These are phyloP conservation scores for Dalbergia cochinchinensis DNA, from an alignment of 306 rosid genomes.

Conservation along the genomic window DNA sequence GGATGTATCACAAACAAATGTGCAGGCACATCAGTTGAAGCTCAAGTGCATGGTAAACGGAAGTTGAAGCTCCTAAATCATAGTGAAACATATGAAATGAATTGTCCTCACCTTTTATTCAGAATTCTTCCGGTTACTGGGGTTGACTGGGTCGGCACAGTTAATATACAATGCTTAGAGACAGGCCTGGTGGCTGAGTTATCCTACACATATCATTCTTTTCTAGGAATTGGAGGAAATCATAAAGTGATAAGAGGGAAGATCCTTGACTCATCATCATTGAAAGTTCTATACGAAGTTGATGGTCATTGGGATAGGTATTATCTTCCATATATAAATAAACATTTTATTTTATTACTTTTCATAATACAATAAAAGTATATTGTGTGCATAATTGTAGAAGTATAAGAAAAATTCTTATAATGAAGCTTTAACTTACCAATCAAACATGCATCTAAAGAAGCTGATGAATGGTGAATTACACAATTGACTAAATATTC, in stretches of 20 bases:
- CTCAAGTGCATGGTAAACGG: conserved; percentile 73
- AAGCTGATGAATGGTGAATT: neutral
- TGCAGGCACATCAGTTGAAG: conserved; percentile 84
- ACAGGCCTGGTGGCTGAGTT: conserved; percentile 79
- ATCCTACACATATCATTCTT: conserved; percentile 56
- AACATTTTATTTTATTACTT: conserved; percentile 1
- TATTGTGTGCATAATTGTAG: neutral
- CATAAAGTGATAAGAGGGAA: conserved; percentile 78
- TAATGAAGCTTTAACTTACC: neutral
- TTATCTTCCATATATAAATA: conserved; percentile 37
- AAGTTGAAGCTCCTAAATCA: conserved; percentile 74
- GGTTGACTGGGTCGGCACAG: conserved; percentile 77
- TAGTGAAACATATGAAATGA: conserved; percentile 88
- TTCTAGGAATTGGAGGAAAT: conserved; percentile 71
- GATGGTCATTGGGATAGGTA: conserved; percentile 98
- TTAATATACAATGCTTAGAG: conserved; percentile 65
- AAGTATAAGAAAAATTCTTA: neutral
- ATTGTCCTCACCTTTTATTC: conserved; percentile 69
- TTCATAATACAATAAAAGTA: neutral
- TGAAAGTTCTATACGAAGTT: conserved; percentile 69
- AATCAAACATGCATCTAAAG: conserved; percentile 13
- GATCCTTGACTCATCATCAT: conserved; percentile 62
- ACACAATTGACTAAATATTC: conserved; percentile 9
- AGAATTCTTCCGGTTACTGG: conserved; percentile 70
- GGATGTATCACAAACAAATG: neutral